A percentile compares a stretch with the other conserved stretches of the same genome.
These are phyloP conservation scores for Cyberlindnera suaveolens DNA, from an alignment of 805 yeast species.

Conservation along the genomic window DNA sequence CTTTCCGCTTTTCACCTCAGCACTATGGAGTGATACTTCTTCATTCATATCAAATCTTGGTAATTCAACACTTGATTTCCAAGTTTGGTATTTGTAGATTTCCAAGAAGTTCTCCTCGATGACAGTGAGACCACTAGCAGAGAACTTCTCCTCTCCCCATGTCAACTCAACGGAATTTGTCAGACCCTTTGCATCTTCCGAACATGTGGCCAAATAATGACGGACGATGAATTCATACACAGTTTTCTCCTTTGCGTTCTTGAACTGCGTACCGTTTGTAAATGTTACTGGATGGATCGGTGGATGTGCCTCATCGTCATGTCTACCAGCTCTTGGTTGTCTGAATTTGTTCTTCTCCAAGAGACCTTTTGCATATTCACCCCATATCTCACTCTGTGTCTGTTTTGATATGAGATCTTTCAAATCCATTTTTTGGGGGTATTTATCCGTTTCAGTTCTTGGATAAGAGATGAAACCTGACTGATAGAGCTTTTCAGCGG, in stretches of 20 bases:
- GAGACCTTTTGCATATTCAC: slow-evolving; percentile 51
- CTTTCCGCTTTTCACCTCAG: slow-evolving; percentile 62
- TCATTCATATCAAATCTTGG: slow-evolving; percentile 62
- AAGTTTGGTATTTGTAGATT: slow-evolving; percentile 68
- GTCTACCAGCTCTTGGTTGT: slow-evolving; percentile 73
- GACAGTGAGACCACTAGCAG: slow-evolving; percentile 70
- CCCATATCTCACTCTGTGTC: slow-evolving; percentile 54
- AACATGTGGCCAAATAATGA: slow-evolving; percentile 86
- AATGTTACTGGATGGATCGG: slow-evolving; percentile 86
- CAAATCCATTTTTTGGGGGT: slow-evolving; percentile 73
- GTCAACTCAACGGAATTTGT: slow-evolving; percentile 52
- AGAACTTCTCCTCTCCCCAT: slow-evolving; percentile 78
- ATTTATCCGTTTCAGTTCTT: slow-evolving; percentile 92
- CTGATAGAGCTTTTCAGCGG: slow-evolving; percentile 83
- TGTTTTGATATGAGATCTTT: slow-evolving; percentile 57
- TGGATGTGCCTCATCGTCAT: slow-evolving; percentile 96
- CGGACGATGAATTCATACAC: slow-evolving; percentile 86
- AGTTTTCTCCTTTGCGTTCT: slow-evolving; percentile 45
- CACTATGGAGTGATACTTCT: slow-evolving; percentile 44
- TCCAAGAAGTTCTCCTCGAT: slow-evolving; percentile 72
- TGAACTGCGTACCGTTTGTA: slow-evolving; percentile 26
- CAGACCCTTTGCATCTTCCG: slow-evolving; percentile 82
- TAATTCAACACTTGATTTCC: slow-evolving; percentile 61
- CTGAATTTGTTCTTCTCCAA: slow-evolving; percentile 38
- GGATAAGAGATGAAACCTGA: slow-evolving; percentile 90